phyloP scores from a whole-genome alignment of 2,329 filamentous ascomycete genomes.

The Talaromyces sp. region DNA sequence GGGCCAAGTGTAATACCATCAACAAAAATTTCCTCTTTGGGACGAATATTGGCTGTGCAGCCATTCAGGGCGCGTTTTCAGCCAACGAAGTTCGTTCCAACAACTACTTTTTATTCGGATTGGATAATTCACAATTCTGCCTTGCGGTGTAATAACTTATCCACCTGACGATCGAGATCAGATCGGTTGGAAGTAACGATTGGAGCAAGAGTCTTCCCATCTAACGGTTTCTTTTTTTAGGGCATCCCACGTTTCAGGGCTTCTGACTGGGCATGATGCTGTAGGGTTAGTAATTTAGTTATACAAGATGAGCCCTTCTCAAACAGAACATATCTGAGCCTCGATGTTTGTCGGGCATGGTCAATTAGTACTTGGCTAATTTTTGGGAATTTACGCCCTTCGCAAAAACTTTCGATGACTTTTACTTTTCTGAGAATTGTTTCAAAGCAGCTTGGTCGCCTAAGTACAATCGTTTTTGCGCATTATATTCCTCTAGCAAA shows the following conservation, averaged over 20 bases:
- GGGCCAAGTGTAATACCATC: neutral
- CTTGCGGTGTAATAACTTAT: neutral
- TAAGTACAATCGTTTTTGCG: neutral
- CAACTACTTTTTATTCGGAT: neutral
- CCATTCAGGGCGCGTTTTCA: neutral
- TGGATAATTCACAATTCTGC: neutral
- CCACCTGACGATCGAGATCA: neutral
- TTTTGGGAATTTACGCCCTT: neutral
- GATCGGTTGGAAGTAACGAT: neutral
- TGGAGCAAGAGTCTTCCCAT: neutral
- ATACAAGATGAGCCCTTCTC: neutral
- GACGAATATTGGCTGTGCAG: neutral
- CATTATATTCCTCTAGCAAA: neutral
- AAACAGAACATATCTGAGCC: neutral
- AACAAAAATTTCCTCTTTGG: neutral
- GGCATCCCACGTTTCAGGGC: neutral
- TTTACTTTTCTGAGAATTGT: neutral
- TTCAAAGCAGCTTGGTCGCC: neutral
- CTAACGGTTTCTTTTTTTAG: slow-evolving; percentile 6
- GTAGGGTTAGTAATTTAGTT: neutral
- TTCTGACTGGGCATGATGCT: neutral
- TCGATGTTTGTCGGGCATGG: neutral
- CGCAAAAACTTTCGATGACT: neutral
- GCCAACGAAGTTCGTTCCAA: neutral
- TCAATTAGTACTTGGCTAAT: neutral